These are phyloP conservation scores for Trichomonascus vanleenenianus DNA, from an alignment of 805 yeast species.

Conservation along the genomic window DNA sequence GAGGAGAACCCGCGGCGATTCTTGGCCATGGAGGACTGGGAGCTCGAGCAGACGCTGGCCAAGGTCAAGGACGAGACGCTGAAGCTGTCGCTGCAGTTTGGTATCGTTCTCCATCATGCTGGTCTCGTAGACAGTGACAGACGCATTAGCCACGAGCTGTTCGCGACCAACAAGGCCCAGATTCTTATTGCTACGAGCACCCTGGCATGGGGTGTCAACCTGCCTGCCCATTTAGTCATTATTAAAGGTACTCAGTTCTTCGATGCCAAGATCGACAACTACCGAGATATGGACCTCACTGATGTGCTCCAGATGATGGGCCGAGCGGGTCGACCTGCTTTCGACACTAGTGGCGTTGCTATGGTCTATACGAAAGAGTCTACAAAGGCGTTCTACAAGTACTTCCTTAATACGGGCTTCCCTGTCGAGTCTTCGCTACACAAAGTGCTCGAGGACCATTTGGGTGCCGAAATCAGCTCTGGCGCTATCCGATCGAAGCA, in stretches of 20 bases:
- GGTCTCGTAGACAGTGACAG: conserved; percentile 71
- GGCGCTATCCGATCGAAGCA: conserved; percentile 59
- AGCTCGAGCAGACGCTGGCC: conserved; percentile 41
- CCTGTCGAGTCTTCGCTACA: conserved; percentile 78
- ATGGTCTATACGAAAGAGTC: conserved; percentile 70
- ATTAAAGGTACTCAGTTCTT: conserved; percentile 70
- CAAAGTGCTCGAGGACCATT: conserved; percentile 67
- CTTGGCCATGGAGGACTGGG: conserved; percentile 55
- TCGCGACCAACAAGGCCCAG: conserved; percentile 64
- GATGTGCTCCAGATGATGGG: conserved; percentile 84
- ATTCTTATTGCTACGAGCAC: conserved; percentile 74
- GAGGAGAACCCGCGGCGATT: conserved; percentile 71
- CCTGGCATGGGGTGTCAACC: conserved; percentile 79
- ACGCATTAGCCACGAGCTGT: conserved; percentile 58
- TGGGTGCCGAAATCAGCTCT: conserved; percentile 73
- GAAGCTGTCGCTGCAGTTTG: conserved; percentile 63
- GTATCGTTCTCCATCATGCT: conserved; percentile 78
- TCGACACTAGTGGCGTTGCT: conserved; percentile 69
- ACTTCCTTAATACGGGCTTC: conserved; percentile 69
- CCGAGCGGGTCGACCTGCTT: conserved; percentile 77
- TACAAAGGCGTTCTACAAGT: conserved; percentile 68
- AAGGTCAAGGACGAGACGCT: conserved; percentile 79
- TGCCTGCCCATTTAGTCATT: conserved; percentile 73
- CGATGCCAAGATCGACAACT: conserved; percentile 51
- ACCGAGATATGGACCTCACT: conserved; percentile 74